Percentiles rank a stretch among this genome's conserved stretches.
Evolutionary conservation across 2,329 filamentous ascomycete genomes (phyloP).

Genomic region (Fusarium sp.): DNA sequence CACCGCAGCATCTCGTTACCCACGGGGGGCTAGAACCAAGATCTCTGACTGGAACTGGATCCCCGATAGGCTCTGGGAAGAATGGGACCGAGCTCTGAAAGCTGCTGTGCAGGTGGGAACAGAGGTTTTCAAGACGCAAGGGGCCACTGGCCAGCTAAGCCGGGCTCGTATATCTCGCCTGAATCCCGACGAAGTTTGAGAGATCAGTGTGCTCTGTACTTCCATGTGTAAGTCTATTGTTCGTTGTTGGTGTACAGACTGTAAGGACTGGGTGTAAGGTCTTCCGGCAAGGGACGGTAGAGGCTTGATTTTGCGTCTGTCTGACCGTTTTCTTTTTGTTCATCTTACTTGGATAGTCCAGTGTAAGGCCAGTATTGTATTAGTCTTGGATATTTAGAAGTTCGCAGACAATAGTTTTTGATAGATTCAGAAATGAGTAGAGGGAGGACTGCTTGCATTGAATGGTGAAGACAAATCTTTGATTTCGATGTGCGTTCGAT

Average conservation of each 20-base stretch:
- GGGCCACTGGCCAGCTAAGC: not conserved
- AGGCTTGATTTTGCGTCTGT: not conserved
- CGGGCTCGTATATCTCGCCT: not conserved
- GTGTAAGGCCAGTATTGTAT: not conserved
- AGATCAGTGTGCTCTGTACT: not conserved
- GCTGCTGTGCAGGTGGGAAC: not conserved
- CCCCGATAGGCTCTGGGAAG: not conserved
- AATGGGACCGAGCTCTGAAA: not conserved
- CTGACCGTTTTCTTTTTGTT: no score
- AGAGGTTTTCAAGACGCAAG: not conserved
- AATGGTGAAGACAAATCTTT: not conserved
- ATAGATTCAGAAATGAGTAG: no score
- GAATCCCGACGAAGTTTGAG: not conserved
- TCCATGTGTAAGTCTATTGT: no score
- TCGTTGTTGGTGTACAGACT: not conserved
- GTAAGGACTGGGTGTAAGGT: not conserved
- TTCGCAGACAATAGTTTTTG: not conserved
- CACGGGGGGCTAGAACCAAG: not conserved
- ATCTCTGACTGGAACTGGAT: not conserved
- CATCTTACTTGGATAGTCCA: not conserved
- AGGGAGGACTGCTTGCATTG: no score
- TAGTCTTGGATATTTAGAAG: not conserved
- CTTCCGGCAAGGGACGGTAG: not conserved
- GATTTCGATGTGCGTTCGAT: fast-evolving
- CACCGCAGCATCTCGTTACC: not conserved